Percentiles rank a stretch among this genome's conserved stretches.
phyloP scores from a whole-genome alignment of 2,329 filamentous ascomycete species.

The Proliferodiscus dingleyae region DNA sequence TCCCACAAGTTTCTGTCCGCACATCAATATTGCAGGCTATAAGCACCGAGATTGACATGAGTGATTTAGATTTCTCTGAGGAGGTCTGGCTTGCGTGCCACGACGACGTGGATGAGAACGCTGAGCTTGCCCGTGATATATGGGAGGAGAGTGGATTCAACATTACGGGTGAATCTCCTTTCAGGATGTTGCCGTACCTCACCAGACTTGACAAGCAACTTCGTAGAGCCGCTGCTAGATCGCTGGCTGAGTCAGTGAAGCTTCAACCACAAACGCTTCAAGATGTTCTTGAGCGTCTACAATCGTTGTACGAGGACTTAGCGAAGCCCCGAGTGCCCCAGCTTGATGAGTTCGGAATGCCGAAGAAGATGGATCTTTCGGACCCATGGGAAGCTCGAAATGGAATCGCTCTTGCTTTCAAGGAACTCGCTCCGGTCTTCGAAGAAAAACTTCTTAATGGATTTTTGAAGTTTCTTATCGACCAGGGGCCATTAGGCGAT shows the following conservation, averaged over 20 bases:
- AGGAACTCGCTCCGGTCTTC: slow-evolving; percentile 70
- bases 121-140: slow-evolving; percentile 75
- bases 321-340: slow-evolving; percentile 79
- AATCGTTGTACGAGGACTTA: slow-evolving; percentile 69
- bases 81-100: slow-evolving; percentile 93
- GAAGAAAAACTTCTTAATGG: slow-evolving; percentile 64
- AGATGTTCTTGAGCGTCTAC: slow-evolving; percentile 58
- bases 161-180: slow-evolving; percentile 59
- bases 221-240: slow-evolving; percentile 74
- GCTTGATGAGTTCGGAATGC: slow-evolving; percentile 92
- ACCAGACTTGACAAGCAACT: slow-evolving; percentile 76
- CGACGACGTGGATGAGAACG: slow-evolving; percentile 84
- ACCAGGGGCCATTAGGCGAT: slow-evolving; percentile 82
- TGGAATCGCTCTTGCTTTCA: slow-evolving; percentile 83
- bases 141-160: slow-evolving; percentile 91
- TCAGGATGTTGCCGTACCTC: slow-evolving; percentile 71
- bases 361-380: slow-evolving; percentile 76
- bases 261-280: slow-evolving; percentile 55
- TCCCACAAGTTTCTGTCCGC: slow-evolving; percentile 73
- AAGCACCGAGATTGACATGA: slow-evolving; percentile 86
- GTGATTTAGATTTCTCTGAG: slow-evolving; percentile 77
- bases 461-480: slow-evolving; percentile 82
- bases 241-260: slow-evolving; percentile 69
- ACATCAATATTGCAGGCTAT: slow-evolving; percentile 85
- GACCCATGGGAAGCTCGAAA: slow-evolving; percentile 92